These are phyloP conservation scores for Comarum palustre DNA, from an alignment of 306 rosid genomes.

Conservation along the genomic window DNA sequence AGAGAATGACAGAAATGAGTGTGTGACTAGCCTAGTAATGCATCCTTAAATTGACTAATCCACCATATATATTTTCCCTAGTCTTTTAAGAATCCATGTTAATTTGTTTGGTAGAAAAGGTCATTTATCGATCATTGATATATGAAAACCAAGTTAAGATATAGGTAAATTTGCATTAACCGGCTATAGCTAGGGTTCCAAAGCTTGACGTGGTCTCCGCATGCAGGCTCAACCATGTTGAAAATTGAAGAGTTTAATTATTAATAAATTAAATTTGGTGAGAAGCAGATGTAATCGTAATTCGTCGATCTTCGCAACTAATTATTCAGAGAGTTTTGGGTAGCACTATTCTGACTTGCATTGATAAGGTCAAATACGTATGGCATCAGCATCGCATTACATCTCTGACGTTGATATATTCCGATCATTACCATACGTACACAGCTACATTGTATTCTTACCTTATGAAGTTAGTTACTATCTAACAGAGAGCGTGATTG, in stretches of 20 bases:
- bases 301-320: neutral
- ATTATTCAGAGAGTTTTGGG: neutral
- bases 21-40: neutral
- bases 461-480: neutral
- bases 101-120: neutral
- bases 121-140: neutral
- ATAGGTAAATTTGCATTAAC: neutral
- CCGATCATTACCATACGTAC: no score
- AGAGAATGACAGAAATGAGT: neutral
- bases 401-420: neutral
- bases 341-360: neutral
- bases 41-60: conserved; percentile 1
- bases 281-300: neutral
- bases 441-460: neutral
- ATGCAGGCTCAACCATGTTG: neutral
- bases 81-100: neutral
- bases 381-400: neutral
- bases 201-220: neutral
- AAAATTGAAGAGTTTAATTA: neutral
- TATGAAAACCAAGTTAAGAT: no score
- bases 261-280: neutral
- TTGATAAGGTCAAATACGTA: conserved; percentile 1
- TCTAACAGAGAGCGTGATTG: no score
- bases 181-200: neutral
- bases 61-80: neutral